Conservation (phyloP, 768 basidiomycete genomes). For the Lentinula edodes region DNA sequence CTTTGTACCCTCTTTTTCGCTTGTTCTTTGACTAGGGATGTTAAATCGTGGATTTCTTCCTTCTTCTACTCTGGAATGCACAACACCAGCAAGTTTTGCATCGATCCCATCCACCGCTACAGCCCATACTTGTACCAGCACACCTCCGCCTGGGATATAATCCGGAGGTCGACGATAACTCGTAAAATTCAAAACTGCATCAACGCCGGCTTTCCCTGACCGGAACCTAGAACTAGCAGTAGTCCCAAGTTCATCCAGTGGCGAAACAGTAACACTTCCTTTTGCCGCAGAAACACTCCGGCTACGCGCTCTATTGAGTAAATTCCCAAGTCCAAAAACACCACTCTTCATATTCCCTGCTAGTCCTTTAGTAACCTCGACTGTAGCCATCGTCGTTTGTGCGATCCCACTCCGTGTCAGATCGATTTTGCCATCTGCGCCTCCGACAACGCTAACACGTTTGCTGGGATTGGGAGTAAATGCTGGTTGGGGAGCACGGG, state of each 20-base stretch:
- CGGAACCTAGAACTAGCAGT: not conserved
- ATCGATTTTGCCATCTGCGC: slow-evolving; percentile 54
- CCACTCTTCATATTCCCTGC: slow-evolving; percentile 11
- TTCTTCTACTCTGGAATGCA: not conserved
- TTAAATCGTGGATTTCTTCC: not conserved
- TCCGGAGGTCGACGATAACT: slow-evolving; percentile 68
- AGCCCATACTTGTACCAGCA: slow-evolving; percentile 88
- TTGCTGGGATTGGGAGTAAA: slow-evolving; percentile 13
- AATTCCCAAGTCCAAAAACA: not conserved
- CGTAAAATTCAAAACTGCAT: slow-evolving; percentile 50
- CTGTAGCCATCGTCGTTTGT: slow-evolving; percentile 84
- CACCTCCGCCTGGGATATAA: slow-evolving; percentile 60
- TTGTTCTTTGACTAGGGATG: not conserved
- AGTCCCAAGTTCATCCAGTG: not conserved
- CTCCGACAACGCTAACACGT: slow-evolving; percentile 19
- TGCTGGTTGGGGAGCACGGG: slow-evolving; percentile 38
- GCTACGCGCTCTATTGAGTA: not conserved
- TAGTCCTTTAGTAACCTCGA: slow-evolving; percentile 68
- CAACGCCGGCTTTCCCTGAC: slow-evolving; percentile 19
- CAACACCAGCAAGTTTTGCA: slow-evolving; percentile 53
- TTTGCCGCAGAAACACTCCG: not conserved
- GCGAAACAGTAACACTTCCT: not conserved
- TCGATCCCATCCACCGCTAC: slow-evolving; percentile 79
- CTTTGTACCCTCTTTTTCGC: not conserved
- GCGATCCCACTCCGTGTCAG: slow-evolving; percentile 73